Percentiles rank a stretch among this genome's conserved stretches.
These are phyloP conservation scores for Fusarium coffeatum DNA, from an alignment of 2,329 filamentous ascomycete genomes.

Conservation along the genomic window DNA sequence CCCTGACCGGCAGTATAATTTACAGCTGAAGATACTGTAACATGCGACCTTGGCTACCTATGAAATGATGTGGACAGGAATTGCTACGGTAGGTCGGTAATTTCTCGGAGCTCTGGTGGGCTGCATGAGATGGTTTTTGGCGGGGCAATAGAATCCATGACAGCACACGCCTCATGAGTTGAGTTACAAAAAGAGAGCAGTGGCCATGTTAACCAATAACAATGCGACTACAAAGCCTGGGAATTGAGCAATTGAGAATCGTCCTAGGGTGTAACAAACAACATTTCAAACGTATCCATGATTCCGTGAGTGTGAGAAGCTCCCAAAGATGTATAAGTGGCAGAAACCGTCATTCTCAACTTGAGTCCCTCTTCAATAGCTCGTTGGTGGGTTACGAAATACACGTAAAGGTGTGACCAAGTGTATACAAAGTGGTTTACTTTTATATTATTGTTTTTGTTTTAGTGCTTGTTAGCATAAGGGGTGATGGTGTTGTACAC, in stretches of 20 bases:
- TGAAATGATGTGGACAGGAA: slow-evolving; percentile 45
- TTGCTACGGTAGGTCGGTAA: slow-evolving; percentile 46
- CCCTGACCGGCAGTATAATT: slow-evolving; percentile 39
- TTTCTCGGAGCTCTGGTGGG: slow-evolving; percentile 46
- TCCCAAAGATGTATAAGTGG: not conserved
- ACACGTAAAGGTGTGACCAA: not conserved
- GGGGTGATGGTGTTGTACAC: slow-evolving; percentile 2
- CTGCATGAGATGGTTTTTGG: slow-evolving; percentile 41
- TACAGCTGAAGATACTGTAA: slow-evolving; percentile 24
- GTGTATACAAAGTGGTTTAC: too few species aligned
- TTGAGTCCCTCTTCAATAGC: not conserved
- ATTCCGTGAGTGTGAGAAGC: not conserved
- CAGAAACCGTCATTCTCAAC: not conserved
- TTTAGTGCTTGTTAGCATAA: not conserved
- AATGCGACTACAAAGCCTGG: not conserved
- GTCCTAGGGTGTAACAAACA: not conserved
- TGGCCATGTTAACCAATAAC: not conserved
- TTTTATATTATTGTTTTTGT: not conserved
- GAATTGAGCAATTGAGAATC: not conserved
- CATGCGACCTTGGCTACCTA: slow-evolving; percentile 12
- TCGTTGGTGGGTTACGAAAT: not conserved
- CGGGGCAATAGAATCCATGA: slow-evolving; percentile 38
- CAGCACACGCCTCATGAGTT: slow-evolving; percentile 17
- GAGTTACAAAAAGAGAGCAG: not conserved
- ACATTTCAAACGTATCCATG: not conserved